These are phyloP conservation scores for Polytrichum commune DNA, from an alignment of 225 moss, liverwort and hornwort genomes.

Conservation along the genomic window DNA sequence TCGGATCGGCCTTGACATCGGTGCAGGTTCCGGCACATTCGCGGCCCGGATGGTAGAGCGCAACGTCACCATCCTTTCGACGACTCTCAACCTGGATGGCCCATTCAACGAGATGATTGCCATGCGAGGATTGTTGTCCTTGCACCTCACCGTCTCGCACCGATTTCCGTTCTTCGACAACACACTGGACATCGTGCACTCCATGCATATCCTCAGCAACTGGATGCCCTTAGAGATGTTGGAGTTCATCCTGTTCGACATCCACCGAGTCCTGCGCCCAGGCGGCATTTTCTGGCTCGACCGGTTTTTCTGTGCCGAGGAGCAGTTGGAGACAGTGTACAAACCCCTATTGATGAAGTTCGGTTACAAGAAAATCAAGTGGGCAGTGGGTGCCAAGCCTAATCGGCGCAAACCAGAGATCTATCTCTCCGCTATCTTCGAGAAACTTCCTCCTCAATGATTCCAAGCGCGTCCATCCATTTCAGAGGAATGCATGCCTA, in stretches of 20 bases:
- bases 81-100: slow-evolving; percentile 51
- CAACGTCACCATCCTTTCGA: slow-evolving; percentile 44
- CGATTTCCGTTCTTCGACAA: slow-evolving; percentile 58
- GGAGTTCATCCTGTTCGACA: slow-evolving; percentile 56
- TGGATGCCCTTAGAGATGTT: slow-evolving; percentile 48
- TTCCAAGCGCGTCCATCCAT: too few species aligned
- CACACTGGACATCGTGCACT: slow-evolving; percentile 55
- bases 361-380: slow-evolving; percentile 40
- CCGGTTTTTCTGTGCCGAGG: slow-evolving; percentile 49
- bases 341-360: slow-evolving; percentile 35
- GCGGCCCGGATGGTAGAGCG: slow-evolving; percentile 53
- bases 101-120: slow-evolving; percentile 59
- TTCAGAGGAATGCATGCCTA: too few species aligned
- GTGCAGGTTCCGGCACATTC: slow-evolving; percentile 50
- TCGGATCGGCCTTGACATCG: slow-evolving; percentile 51
- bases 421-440: slow-evolving; percentile 46
- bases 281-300: slow-evolving; percentile 60
- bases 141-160: slow-evolving; percentile 52
- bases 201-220: slow-evolving; percentile 61
- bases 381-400: slow-evolving; percentile 39
- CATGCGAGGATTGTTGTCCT: slow-evolving; percentile 38
- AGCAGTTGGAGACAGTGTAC: slow-evolving; percentile 26
- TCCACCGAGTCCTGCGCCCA: slow-evolving; percentile 51
- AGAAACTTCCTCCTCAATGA: slow-evolving; percentile 21
- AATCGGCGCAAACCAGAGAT: slow-evolving; percentile 42